Evolutionary conservation across 441 rosid genomes (phyloP), one percentile per base, ranked within the genome.

Genomic region (Theobroma grandiflorum): DNA sequence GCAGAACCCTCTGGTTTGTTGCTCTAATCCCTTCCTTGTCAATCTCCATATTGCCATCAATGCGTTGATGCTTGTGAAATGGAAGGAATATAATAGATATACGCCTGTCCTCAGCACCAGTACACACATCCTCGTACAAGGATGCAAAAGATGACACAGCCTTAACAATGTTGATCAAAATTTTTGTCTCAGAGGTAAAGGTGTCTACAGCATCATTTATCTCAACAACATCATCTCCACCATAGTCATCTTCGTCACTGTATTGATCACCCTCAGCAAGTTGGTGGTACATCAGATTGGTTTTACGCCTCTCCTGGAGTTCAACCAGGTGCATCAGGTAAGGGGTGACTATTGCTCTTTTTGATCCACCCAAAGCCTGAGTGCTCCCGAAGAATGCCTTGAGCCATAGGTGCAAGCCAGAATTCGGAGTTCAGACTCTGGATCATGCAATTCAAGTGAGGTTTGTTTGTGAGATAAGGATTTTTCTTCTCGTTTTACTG

Each of bases 11-110:
- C 64, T 88, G 88, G 83, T 95, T 95, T 9, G 93, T 90, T 4
- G 90, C 77, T 57, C 95, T 78, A 9, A 91, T 88, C 16, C 86
- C 89, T 35, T 88, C 92, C 76, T 87, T 90, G 63, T 92, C 90
- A 7, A 82, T 86, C 79, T 92, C 92, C 82, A 93, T 78, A 57
- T 84, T 87, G 33, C 93, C 92, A 33, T 95, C 98, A 53, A 95
- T 90, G 58, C 98, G 79, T 75, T 95, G 98, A 79, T 93, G 97
- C 85, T 93, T 93, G 86, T 93, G 98, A 71, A 95, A 95, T 0
- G 97, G 91, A n/a, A 95, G 84, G 58, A 93, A 83, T 53, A 95
- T 85, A 10, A 93, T 89, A 0, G 95, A 90, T 5, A 86, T 90
- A 20, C 95, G 86, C 3, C 87, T 88, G 83, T 95, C 95, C 84